Evolutionary conservation across 306 rosid genomes (phyloP), one percentile per base, ranked within the genome.

Genomic region (Gillenia trifoliata): DNA sequence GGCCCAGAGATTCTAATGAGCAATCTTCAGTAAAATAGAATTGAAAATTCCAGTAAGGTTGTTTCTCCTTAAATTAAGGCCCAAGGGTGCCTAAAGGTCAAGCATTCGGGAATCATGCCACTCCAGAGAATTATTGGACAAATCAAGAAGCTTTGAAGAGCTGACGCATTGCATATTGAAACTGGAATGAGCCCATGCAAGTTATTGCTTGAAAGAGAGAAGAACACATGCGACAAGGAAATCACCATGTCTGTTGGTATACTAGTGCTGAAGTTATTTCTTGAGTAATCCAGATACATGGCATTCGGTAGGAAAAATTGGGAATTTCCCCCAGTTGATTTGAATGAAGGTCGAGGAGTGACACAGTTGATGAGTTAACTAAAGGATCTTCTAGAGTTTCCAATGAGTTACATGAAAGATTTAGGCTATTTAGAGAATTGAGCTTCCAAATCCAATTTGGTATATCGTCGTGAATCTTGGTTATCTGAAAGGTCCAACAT

Each of bases 341-440:
- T 1, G 13, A n/a, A 54, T n/a, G 59, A 54, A 54, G 59, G 59
- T 54, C 59, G 8, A 54, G 4, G 0, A 47, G 0, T 5, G 6
- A 0, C 0, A 54, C 0, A n/a, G 0, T 0, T 7, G 59, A 3
- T 7, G 0, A 20, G 12, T n/a, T n/a, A n/a, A n/a, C n/a, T n/a
- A 20, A 52, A 52, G 4, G 26, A 54, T 67, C 79, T 33, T 75
- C 85, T 20, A 79, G 12, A 52, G 40, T 23, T 4, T 0, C 13
- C 11, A 91, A 55, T 0, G 59, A 20, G 25, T 20, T 52, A n/a
- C 0, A 54, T 0, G 59, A 54, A 54, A 54, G 26, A 54, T 8
- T n/a, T 8, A 8, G 13, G 25, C 8, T 2, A 8, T 0, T 5
- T 0, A 54, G 59, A 19, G 3, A 0, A 54, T n/a, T 9, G 11